phyloP scores from a whole-genome alignment of 441 rosid species.

The Erodium chrysanthum region DNA sequence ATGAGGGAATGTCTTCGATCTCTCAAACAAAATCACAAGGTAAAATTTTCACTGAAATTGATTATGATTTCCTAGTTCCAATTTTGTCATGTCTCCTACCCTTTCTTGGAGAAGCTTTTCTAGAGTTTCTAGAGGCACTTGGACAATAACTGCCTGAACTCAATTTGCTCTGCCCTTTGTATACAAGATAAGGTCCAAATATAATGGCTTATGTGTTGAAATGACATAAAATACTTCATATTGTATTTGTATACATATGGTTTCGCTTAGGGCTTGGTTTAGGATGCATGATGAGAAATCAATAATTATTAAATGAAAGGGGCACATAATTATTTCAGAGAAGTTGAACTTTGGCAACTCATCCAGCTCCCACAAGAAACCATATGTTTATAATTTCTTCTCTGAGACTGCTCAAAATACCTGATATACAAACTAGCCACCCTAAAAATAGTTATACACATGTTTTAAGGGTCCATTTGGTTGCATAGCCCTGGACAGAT shows the following conservation, averaged over 20 bases:
- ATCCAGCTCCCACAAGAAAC: no score
- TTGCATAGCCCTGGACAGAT: no score
- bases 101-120: background rate
- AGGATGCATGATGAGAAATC: background rate
- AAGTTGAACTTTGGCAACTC: no score
- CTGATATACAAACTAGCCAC: no score
- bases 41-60: slow-evolving; percentile 19
- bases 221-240: background rate
- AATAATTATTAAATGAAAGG: background rate
- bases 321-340: no score
- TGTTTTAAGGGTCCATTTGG: no score
- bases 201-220: background rate
- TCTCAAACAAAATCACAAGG: slow-evolving; percentile 87
- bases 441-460: no score
- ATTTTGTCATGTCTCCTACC: background rate
- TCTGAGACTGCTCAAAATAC: no score
- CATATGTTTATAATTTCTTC: no score
- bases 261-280: background rate
- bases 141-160: background rate
- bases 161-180: background rate
- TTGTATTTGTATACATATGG: background rate
- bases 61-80: background rate
- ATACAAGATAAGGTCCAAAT: no score
- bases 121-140: background rate
- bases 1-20: slow-evolving; percentile 89